Percentiles rank a stretch among this genome's conserved stretches.
phyloP scores from a whole-genome alignment of 345 rosid genomes.

The Salix exigua region DNA sequence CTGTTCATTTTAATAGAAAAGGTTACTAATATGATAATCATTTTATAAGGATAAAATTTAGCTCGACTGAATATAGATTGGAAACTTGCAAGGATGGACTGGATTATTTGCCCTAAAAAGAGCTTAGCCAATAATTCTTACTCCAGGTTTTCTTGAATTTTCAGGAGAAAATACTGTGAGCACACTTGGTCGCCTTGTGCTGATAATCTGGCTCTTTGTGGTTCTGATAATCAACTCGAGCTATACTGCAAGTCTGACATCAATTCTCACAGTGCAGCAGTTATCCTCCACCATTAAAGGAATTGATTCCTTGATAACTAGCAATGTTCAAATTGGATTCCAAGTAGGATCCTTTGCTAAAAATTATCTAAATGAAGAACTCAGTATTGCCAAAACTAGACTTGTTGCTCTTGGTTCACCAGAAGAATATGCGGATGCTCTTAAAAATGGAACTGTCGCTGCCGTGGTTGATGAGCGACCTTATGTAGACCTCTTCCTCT shows the following conservation, averaged over 20 bases:
- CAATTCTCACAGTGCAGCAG: slow-evolving; percentile 83
- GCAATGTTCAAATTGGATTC: slow-evolving; percentile 53
- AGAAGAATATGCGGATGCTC: slow-evolving; percentile 66
- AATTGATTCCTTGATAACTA: slow-evolving; percentile 61
- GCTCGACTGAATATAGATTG: no score
- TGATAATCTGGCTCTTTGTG: slow-evolving; percentile 86
- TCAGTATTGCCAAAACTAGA: slow-evolving; percentile 63
- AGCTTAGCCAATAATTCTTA: neutral
- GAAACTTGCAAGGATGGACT: no score
- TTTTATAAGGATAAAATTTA: no score
- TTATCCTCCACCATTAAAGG: slow-evolving; percentile 85
- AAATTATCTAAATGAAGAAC: slow-evolving; percentile 70
- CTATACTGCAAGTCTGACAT: slow-evolving; percentile 95
- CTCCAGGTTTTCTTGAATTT: slow-evolving; percentile 19
- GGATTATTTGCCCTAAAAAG: no score
- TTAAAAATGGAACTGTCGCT: slow-evolving; percentile 63
- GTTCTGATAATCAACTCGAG: slow-evolving; percentile 85
- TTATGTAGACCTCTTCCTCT: slow-evolving; percentile 72
- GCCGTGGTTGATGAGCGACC: slow-evolving; percentile 82
- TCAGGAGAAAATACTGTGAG: slow-evolving; percentile 85
- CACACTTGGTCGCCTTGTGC: slow-evolving; percentile 73
- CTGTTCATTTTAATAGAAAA: no score
- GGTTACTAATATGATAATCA: no score
- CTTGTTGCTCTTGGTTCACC: slow-evolving; percentile 80
- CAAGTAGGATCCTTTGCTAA: slow-evolving; percentile 82